Percentiles rank a stretch among this genome's conserved stretches.
Conservation (phyloP, 768 basidiomycete species). For the Tephrocybe sp. region DNA sequence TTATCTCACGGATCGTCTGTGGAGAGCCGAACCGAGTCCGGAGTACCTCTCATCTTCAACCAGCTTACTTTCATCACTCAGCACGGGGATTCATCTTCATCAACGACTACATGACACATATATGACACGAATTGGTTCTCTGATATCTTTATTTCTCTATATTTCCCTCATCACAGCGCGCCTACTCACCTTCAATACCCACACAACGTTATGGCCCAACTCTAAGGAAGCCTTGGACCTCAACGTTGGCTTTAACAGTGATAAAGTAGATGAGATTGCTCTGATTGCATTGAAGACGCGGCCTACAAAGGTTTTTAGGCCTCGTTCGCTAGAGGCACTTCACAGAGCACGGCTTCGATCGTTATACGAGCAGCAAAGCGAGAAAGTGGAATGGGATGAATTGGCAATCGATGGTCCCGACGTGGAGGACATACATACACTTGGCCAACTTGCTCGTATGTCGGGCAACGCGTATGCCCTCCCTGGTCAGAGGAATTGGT, state of each 20-base stretch:
- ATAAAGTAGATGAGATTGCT: not conserved
- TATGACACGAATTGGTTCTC: conserved; percentile 7
- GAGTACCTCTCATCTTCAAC: not conserved
- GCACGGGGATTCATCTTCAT: not conserved
- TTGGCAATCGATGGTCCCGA: conserved; percentile 71
- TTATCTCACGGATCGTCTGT: not conserved
- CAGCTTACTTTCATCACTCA: not conserved
- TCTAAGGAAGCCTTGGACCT: conserved; percentile 6
- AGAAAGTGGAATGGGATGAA: conserved; percentile 64
- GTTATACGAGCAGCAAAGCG: conserved; percentile 43
- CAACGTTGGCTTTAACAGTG: conserved; percentile 1
- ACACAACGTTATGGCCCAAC: conserved; percentile 11
- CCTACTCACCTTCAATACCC: conserved; percentile 13
- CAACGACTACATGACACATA: conserved; percentile 13
- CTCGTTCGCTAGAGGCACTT: conserved; percentile 46
- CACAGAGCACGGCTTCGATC: conserved; percentile 55
- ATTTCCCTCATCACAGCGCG: conserved; percentile 3
- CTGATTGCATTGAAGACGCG: conserved; percentile 36
- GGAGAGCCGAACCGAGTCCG: not conserved
- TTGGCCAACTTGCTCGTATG: conserved; percentile 85
- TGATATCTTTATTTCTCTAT: conserved; percentile 3
- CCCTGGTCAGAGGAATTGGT: conserved; percentile 75
- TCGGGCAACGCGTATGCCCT: conserved; percentile 84
- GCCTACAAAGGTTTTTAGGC: conserved; percentile 60
- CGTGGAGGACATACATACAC: conserved; percentile 72